These are phyloP conservation scores for Sarocladium brachiariae DNA, from an alignment of 2,329 filamentous ascomycete species.

Conservation along the genomic window DNA sequence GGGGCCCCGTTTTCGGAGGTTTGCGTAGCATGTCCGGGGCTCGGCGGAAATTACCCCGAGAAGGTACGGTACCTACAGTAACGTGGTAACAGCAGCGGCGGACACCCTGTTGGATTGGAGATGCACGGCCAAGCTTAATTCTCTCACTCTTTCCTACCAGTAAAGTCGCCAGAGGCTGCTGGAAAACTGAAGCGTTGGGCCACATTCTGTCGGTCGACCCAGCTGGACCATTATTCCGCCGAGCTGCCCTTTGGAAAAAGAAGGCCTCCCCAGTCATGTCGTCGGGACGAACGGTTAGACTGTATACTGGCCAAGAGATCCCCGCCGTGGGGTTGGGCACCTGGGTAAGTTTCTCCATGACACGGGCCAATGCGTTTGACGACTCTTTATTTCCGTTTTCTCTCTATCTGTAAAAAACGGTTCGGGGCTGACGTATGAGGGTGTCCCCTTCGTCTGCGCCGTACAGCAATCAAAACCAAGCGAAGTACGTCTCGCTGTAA, in stretches of 20 bases:
- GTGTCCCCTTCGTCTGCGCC: background rate
- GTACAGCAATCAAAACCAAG: constrained; percentile 32
- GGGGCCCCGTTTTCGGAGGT: background rate
- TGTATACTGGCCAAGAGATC: constrained; percentile 25
- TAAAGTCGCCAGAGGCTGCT: too few species aligned
- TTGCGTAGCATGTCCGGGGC: background rate
- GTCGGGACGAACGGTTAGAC: constrained; percentile 20
- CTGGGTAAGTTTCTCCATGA: constrained; percentile 27
- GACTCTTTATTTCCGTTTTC: too few species aligned
- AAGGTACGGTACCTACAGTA: too few species aligned
- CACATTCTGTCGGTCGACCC: too few species aligned
- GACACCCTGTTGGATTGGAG: background rate
- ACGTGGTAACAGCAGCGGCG: background rate
- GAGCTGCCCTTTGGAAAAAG: background rate
- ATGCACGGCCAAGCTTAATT: background rate
- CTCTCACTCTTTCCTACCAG: too few species aligned
- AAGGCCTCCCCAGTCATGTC: constrained; percentile 15
- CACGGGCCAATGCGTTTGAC: too few species aligned
- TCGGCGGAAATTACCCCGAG: constrained; percentile 7
- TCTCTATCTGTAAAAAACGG: too few species aligned
- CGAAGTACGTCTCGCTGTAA: constrained; percentile 41
- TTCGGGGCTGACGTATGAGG: background rate
- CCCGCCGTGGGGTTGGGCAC: constrained; percentile 26
- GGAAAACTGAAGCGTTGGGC: too few species aligned
- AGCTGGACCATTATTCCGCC: too few species aligned